phyloP scores from a whole-genome alignment of 441 rosid species.

The Populus hybrid region DNA sequence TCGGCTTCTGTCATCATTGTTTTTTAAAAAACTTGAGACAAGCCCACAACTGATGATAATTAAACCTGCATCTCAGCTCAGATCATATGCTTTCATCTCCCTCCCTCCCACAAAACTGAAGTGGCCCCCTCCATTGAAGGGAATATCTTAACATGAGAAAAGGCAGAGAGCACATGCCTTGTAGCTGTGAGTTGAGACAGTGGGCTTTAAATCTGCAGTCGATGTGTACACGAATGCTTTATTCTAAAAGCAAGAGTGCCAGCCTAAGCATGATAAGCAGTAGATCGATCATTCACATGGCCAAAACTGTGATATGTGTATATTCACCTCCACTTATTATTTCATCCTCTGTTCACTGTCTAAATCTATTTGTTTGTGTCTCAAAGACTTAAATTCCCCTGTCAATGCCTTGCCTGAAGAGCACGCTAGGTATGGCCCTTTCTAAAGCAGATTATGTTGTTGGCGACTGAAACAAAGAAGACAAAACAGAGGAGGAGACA shows the following conservation, averaged over 20 bases:
- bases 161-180: conserved; percentile 24
- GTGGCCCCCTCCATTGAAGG: conserved; percentile 16
- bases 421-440: not conserved
- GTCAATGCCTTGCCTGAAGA: not conserved
- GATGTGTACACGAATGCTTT: not conserved
- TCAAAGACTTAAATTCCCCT: not conserved
- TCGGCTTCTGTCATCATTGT: not conserved
- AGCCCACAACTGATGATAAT: not conserved
- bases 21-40: not conserved
- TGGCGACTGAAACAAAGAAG: not conserved
- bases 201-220: conserved; percentile 6
- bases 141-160: conserved; percentile 6
- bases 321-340: not conserved
- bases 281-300: not conserved
- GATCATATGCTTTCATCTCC: not conserved
- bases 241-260: not conserved
- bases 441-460: not conserved
- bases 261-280: not conserved
- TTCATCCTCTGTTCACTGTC: not conserved
- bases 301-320: not conserved
- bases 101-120: not conserved
- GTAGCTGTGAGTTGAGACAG: conserved; percentile 20
- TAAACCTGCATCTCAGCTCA: not conserved
- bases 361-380: not conserved
- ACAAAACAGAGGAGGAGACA: not conserved